A percentile compares a stretch with the other conserved stretches of the same genome.
phyloP scores from a whole-genome alignment of 805 yeast species.

The Barnettozyma siamensis region DNA sequence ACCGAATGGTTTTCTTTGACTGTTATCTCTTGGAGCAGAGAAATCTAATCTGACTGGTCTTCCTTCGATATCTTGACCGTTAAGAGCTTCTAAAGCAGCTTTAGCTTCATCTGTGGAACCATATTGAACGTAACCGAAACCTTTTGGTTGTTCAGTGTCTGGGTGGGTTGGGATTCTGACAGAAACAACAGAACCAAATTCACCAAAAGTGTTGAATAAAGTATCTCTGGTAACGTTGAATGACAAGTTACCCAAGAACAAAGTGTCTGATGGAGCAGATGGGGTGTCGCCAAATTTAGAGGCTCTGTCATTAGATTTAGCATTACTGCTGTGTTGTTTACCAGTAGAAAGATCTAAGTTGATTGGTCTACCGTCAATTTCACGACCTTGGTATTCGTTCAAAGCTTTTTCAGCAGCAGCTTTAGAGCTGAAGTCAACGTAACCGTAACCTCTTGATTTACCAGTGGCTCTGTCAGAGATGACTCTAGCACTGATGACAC shows the following conservation, averaged over 20 bases:
- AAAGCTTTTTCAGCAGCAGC: constrained; percentile 83
- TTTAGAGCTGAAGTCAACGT: constrained; percentile 84
- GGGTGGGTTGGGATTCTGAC: constrained; percentile 98
- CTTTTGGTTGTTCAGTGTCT: constrained; percentile 98
- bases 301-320: constrained; percentile 71
- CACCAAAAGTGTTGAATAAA: constrained; percentile 66
- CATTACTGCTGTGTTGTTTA: constrained; percentile 57
- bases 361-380: constrained; percentile 95
- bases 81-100: constrained; percentile 78
- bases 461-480: constrained; percentile 89
- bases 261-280: constrained; percentile 90
- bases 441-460: constrained; percentile 95
- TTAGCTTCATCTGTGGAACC: constrained; percentile 83
- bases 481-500: constrained; percentile 85
- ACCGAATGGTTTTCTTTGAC: constrained; percentile 25
- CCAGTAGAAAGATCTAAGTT: constrained; percentile 89
- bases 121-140: constrained; percentile 96
- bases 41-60: constrained; percentile 93
- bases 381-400: constrained; percentile 80
- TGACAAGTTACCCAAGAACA: constrained; percentile 93
- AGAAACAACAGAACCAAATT: constrained; percentile 76
- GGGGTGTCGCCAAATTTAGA: constrained; percentile 84
- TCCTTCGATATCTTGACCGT: constrained; percentile 85
- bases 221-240: constrained; percentile 83
- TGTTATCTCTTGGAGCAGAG: constrained; percentile 79